A percentile compares a stretch with the other conserved stretches of the same genome.
Evolutionary conservation across 1,139 yeast genomes (phyloP).

Genomic region (Protomyces gravidus): DNA sequence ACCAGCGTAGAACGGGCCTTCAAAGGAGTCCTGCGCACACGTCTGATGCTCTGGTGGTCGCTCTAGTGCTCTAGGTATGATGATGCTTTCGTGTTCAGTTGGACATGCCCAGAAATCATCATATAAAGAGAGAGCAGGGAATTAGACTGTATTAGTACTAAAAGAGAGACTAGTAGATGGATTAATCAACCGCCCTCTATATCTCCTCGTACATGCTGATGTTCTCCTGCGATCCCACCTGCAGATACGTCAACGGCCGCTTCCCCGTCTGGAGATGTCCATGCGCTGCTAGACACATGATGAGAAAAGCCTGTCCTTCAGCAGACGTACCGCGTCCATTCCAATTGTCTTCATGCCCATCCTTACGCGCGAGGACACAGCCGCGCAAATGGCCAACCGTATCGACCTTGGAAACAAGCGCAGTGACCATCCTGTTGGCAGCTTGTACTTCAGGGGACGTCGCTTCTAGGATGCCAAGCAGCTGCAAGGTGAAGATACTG

Average conservation of each 20-base stretch:
- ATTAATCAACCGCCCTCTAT: too few species aligned
- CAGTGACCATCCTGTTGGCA: slow-evolving; percentile 14
- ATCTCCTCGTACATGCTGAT: slow-evolving; percentile 2
- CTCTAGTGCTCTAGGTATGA: too few species aligned
- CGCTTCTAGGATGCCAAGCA: not conserved
- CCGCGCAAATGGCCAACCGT: slow-evolving; percentile 19
- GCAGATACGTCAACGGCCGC: not conserved
- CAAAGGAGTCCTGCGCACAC: too few species aligned
- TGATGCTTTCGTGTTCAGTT: too few species aligned
- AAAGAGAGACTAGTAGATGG: too few species aligned
- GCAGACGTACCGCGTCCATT: slow-evolving; percentile 20
- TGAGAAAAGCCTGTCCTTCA: slow-evolving; percentile 26
- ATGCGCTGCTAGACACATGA: slow-evolving; percentile 17
- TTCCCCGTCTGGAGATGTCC: not conserved
- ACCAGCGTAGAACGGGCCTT: too few species aligned
- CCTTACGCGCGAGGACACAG: slow-evolving; percentile 26
- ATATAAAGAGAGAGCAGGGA: too few species aligned
- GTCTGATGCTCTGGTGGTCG: too few species aligned
- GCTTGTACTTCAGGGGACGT: slow-evolving; percentile 17
- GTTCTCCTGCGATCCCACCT: not conserved
- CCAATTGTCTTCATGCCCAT: slow-evolving; percentile 17
- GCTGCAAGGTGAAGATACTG: slow-evolving; percentile 10
- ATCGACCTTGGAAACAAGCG: slow-evolving; percentile 9
- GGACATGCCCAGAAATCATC: too few species aligned
- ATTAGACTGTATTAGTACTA: too few species aligned